These are phyloP conservation scores for Erodium maritimum DNA, from an alignment of 345 rosid species.

Conservation along the genomic window DNA sequence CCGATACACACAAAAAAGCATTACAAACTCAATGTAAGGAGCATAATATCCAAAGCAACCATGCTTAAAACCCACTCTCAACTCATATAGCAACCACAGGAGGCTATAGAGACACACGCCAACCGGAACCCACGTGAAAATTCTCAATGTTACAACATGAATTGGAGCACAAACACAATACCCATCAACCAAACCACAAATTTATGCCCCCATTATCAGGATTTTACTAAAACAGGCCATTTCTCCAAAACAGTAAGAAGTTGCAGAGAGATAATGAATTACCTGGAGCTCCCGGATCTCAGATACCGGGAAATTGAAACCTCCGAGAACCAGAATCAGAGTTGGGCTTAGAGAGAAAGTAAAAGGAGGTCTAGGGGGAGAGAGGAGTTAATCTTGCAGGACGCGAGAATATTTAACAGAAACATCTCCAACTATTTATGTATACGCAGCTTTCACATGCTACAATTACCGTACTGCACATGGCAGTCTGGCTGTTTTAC, in stretches of 20 bases:
- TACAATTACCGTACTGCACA: background rate
- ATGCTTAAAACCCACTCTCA: background rate
- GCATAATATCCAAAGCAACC: background rate
- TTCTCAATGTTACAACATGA: background rate
- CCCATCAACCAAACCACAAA: background rate
- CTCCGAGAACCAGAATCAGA: background rate
- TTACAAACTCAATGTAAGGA: background rate
- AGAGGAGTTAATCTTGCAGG: background rate
- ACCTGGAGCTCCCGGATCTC: background rate
- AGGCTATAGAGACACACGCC: background rate
- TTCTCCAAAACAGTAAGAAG: background rate
- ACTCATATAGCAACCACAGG: background rate
- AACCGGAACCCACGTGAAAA: background rate
- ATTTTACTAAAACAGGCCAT: background rate
- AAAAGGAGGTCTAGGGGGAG: background rate
- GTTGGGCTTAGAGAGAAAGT: background rate
- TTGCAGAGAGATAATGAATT: background rate
- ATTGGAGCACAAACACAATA: background rate
- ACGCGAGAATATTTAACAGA: background rate
- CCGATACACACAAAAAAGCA: background rate
- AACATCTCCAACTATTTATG: background rate
- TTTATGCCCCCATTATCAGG: background rate
- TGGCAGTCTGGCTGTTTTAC: background rate
- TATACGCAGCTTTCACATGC: background rate
- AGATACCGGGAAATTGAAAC: background rate